These are phyloP conservation scores for Serendipita sp. DNA, from an alignment of 768 basidiomycete genomes.

Conservation along the genomic window DNA sequence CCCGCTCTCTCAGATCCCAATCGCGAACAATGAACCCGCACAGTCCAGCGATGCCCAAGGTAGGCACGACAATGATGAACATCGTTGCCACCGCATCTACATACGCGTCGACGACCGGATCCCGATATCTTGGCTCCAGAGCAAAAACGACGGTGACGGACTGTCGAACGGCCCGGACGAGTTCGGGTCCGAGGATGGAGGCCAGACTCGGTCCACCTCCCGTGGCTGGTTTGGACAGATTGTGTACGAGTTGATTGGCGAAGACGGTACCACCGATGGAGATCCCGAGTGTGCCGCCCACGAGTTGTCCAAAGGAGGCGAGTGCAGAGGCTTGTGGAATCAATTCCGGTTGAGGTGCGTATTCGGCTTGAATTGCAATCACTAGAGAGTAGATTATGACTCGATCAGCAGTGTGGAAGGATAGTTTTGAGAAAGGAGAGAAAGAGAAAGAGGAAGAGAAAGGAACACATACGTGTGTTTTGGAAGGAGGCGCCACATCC, in stretches of 20 bases:
- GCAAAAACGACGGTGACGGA: conserved; percentile 5
- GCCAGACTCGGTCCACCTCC: neutral
- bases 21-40: neutral
- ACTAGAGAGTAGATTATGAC: neutral
- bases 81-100: conserved; percentile 5
- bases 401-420: neutral
- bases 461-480: conserved; percentile 13
- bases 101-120: conserved; percentile 7
- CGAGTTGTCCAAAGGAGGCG: neutral
- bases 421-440: neutral
- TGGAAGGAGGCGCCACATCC: conserved; percentile 23
- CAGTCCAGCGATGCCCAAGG: neutral
- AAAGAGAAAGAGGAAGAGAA: neutral
- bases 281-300: neutral
- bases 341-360: neutral
- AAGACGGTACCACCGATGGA: neutral
- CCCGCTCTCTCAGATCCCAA: neutral
- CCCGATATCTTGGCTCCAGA: neutral
- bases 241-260: neutral
- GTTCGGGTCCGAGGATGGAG: neutral
- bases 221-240: neutral
- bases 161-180: conserved; percentile 5
- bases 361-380: conserved; percentile 4
- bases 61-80: conserved; percentile 5
- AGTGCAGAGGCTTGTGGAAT: neutral